Percentiles rank a stretch among this genome's conserved stretches.
Conservation (phyloP, 2,329 filamentous ascomycete genomes). For the Beauveria sp. region DNA sequence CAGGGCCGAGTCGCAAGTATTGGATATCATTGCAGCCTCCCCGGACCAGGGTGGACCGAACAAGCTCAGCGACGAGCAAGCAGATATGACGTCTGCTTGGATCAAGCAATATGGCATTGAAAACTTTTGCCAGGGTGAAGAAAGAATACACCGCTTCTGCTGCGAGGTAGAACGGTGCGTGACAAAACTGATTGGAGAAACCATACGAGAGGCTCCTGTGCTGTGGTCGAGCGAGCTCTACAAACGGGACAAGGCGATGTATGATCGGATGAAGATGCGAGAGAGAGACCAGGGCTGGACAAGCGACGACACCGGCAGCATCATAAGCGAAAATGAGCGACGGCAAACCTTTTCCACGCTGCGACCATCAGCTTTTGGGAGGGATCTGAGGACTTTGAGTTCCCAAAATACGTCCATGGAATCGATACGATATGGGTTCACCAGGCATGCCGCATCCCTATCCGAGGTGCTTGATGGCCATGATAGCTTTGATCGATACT, state of each 20-base stretch:
- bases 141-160: conserved; percentile 88
- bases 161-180: conserved; percentile 84
- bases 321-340: conserved; percentile 48
- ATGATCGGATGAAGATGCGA: conserved; percentile 38
- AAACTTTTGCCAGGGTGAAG: conserved; percentile 91
- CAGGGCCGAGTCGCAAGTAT: conserved; percentile 73
- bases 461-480: conserved; percentile 62
- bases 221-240: conserved; percentile 91
- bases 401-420: conserved; percentile 60
- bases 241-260: conserved; percentile 61
- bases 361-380: conserved; percentile 43
- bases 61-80: conserved; percentile 93
- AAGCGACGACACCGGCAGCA: conserved; percentile 43
- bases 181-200: conserved; percentile 76
- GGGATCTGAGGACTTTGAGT: conserved; percentile 51
- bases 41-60: conserved; percentile 84
- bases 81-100: conserved; percentile 78
- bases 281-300: conserved; percentile 40
- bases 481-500: conserved; percentile 57
- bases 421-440: conserved; percentile 55
- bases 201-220: conserved; percentile 74
- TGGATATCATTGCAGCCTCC: conserved; percentile 77
- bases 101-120: conserved; percentile 73
- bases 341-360: conserved; percentile 35
- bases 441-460: conserved; percentile 47